Evolutionary conservation across 176 grass and related monocot species (phyloP), one percentile per base, ranked within the genome.

Genomic region (Phyllostachys edulis): DNA sequence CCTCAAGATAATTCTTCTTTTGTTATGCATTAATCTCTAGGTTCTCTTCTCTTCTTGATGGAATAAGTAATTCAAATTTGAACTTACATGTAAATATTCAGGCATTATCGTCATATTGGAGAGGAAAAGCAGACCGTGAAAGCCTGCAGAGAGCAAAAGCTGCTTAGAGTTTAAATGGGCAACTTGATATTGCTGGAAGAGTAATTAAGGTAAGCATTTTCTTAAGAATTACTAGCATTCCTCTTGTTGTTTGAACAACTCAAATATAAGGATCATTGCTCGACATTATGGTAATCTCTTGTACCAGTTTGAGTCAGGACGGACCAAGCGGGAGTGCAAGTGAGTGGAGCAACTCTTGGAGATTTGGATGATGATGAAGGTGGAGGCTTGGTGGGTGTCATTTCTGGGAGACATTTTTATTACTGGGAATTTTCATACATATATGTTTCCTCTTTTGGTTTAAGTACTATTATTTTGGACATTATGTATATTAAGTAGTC

Each of bases 341-440:
- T 76, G 62, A 80, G 38, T 90, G 86, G 85, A 36, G 75, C 90
- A 86, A 89, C 89, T 40, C n/a, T 90, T 51, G 96, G 87, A 81
- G 96, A 99, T 91, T 91, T 99, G 71, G 96, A 99, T 81, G 96
- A 99, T 65, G 96, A 99, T 77, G 96, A 99, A 87, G 93, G 91
- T 80, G 96, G 91, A 80, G 96, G 96, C 34, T 85, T 99, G 96
- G 96, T 99, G 54, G 42, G 96, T 90, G 32, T 82, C 62, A 50
- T 56, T 71, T 71, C 67, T 56, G 14, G 13, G 14, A 60, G 5
- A 17, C 49, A 68, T 29, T 67, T 78, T 74, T 41, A 79, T 52
- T 72, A 34, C 11, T 66, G n/a, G 47, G 11, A 77, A 57, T 56
- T 85, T 85, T 65, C 5, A 26, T 29, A 62, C 7, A 17, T 56